Base-by-base conservation (phyloP, 164 flowering plant genomes). In the Brasenia schreberi region DNA sequence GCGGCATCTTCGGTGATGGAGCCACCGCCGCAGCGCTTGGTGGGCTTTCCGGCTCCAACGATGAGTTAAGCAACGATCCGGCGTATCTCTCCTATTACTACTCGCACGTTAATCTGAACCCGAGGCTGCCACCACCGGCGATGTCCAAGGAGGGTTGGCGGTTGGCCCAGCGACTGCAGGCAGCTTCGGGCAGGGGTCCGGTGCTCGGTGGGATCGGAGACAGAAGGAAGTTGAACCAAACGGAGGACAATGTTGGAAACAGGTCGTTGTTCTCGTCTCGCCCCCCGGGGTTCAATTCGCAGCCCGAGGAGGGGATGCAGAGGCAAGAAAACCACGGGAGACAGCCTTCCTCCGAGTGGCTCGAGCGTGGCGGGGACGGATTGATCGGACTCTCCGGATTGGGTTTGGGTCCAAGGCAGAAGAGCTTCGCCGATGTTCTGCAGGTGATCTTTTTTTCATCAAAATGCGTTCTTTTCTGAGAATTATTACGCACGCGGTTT, bases 21-120 rank as follows among this genome's bases (percentile, higher is more conserved):
- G 72, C 85, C 68, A 27, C 78, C 1, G 72, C 71, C 9, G 74
- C 63, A 59, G 80, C 76, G 64, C 72, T 62, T 62, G 84, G 75
- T 2, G 79, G 77, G 39, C 83, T 76, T 43, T 76, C 78, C 69
- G 52, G 33, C 18, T 78, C 87, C 1, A 91, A 88, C 64, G 88
- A 90, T 66, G 89, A 85, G 75, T 75, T 88, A 18, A 71, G 92
- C 83, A 80, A 87, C 73, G 90, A 87, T 82, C 91, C 93, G 12
- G 85, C 83, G 27, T 87, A 88, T 67, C 69, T 73, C 16, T 67
- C 82, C 7, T 87, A 85, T 67, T 88, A 86, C 68, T 83, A 83
- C 65, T 77, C 90, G 18, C 82, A 89, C 66, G 81, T 79, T 27
- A 84, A 87, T 62, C 67, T 87, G 72, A 89, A 89, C 64, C 96